A percentile compares a stretch with the other conserved stretches of the same genome.
phyloP scores from a whole-genome alignment of 2,329 filamentous ascomycete species.

The Gliomastix tumulicola region DNA sequence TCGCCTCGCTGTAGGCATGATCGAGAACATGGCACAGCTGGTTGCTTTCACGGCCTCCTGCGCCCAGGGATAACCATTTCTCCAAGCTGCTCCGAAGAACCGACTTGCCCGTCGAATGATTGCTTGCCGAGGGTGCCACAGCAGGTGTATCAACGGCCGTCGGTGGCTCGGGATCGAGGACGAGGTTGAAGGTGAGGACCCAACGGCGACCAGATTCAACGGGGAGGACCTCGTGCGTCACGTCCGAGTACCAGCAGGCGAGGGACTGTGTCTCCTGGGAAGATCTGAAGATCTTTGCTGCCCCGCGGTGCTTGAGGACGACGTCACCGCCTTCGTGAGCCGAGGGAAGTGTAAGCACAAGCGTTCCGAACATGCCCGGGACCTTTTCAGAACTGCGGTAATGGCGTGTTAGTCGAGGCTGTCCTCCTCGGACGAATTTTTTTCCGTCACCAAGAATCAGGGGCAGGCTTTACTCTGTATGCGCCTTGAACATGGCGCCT shows the following conservation, averaged over 20 bases:
- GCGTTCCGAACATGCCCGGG: conserved; percentile 40
- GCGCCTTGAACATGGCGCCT: conserved; percentile 39
- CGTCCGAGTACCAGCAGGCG: conserved; percentile 40
- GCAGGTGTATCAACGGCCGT: no score
- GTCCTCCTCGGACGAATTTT: no score
- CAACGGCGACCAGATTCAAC: conserved; percentile 39
- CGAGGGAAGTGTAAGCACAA: conserved; percentile 41
- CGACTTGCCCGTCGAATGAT: no score
- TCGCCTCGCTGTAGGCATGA: conserved; percentile 23
- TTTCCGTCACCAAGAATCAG: no score
- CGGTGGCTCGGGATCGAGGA: no score
- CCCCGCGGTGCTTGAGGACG: conserved; percentile 25
- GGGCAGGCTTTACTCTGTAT: conserved; percentile 26
- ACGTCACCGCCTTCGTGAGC: conserved; percentile 37
- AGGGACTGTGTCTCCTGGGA: conserved; percentile 12
- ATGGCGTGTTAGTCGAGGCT: no score
- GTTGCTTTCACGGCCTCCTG: conserved; percentile 1
- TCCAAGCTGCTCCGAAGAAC: conserved; percentile 13
- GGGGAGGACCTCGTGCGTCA: conserved; percentile 40
- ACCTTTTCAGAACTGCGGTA: conserved; percentile 35
- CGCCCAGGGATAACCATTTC: conserved; percentile 14
- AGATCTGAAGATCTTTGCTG: conserved; percentile 21
- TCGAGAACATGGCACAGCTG: conserved; percentile 21
- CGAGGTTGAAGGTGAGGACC: conserved; percentile 47
- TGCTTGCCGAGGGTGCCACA: conserved; percentile 1